These are phyloP conservation scores for Neofusicoccum sp. DNA, from an alignment of 2,329 filamentous ascomycete genomes.

Conservation along the genomic window DNA sequence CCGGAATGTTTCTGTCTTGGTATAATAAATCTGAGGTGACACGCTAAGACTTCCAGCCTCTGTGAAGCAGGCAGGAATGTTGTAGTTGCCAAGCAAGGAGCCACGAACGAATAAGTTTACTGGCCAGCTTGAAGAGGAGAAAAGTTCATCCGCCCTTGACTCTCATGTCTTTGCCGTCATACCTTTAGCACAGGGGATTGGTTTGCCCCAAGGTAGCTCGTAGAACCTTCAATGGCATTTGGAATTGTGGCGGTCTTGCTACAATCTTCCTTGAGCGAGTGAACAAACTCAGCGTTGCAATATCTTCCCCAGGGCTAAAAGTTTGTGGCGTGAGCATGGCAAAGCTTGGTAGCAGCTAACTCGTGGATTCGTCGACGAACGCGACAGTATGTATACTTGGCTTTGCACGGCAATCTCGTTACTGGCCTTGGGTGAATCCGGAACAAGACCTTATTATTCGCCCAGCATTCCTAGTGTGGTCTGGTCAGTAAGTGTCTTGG, in stretches of 20 bases:
- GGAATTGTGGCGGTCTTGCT: no score
- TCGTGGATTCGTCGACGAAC: neutral
- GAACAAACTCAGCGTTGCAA: no score
- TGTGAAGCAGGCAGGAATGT: neutral
- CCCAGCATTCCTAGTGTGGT: slow-evolving; percentile 3
- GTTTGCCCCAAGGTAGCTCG: no score
- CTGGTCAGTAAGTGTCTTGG: neutral
- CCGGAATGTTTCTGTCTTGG: slow-evolving; percentile 17
- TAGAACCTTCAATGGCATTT: no score
- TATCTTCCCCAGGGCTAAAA: no score
- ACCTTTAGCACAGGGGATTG: no score
- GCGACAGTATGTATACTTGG: neutral
- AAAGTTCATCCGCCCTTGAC: no score
- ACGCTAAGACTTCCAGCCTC: slow-evolving; percentile 2
- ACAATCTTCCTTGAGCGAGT: no score
- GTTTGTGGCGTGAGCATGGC: neutral
- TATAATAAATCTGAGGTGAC: neutral
- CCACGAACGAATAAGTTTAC: no score
- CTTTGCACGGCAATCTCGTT: neutral
- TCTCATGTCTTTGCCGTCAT: neutral
- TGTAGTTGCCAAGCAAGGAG: neutral
- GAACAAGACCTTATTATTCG: neutral
- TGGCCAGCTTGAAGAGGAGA: neutral
- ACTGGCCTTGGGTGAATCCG: neutral
- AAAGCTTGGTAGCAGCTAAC: neutral